Evolutionary conservation across 2,329 filamentous ascomycete genomes (phyloP).

Genomic region (Onygena corvina): DNA sequence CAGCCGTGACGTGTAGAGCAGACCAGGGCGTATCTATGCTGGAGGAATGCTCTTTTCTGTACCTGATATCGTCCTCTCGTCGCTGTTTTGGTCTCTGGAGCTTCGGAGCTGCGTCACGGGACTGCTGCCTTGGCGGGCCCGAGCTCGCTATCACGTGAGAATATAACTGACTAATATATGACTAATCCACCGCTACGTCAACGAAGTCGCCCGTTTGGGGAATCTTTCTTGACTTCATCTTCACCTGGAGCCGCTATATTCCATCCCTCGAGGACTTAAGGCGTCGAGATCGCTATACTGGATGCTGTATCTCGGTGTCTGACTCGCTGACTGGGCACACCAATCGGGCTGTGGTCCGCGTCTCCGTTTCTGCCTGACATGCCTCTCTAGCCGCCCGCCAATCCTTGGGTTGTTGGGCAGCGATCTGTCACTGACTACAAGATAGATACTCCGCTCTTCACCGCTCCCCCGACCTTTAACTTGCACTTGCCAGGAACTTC

Average conservation of each 20-base stretch:
- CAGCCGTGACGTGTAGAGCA: not conserved
- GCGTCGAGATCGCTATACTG: not conserved
- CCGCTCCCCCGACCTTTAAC: not conserved
- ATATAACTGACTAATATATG: not conserved
- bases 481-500: not conserved
- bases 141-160: constrained; percentile 10
- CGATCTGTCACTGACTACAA: not conserved
- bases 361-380: constrained; percentile 2
- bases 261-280: no score
- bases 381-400: constrained; percentile 1
- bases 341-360: not conserved
- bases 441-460: not conserved
- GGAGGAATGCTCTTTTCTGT: not conserved
- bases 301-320: not conserved
- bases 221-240: not conserved
- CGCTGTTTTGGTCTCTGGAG: constrained; percentile 3
- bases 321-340: not conserved
- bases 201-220: no score
- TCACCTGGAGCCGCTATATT: no score
- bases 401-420: not conserved
- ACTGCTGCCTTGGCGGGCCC: constrained; percentile 15
- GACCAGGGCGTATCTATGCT: not conserved
- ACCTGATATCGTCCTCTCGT: not conserved
- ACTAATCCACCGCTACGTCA: not conserved
- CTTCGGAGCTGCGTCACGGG: constrained; percentile 15